Evolutionary conservation across 2,329 filamentous ascomycete genomes (phyloP).

Genomic region (Thermothelomyces thermophilus): DNA sequence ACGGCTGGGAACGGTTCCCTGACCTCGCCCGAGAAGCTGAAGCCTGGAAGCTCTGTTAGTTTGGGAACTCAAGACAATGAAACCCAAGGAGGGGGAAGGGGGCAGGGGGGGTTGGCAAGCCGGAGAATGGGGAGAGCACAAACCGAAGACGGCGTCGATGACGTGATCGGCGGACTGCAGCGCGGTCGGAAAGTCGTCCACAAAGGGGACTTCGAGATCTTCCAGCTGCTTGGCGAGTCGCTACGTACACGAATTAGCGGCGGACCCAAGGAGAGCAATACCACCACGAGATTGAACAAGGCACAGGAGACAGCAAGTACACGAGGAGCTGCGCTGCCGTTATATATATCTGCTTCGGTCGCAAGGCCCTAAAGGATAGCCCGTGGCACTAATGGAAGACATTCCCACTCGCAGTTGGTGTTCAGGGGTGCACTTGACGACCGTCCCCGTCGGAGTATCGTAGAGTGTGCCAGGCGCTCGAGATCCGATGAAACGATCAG

Average conservation of each 20-base stretch:
- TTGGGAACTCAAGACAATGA: not conserved
- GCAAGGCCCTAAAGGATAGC: not conserved
- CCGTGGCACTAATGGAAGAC: constrained; percentile 1
- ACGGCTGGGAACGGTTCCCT: constrained; percentile 85
- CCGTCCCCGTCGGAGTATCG: not conserved
- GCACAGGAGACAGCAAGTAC: constrained; percentile 15
- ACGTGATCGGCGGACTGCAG: constrained; percentile 68
- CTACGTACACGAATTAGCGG: constrained; percentile 39
- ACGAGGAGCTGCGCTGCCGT: constrained; percentile 14
- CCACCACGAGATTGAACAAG: constrained; percentile 7
- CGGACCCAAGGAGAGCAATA: not conserved
- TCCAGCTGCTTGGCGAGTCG: constrained; percentile 79
- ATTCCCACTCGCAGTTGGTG: not conserved
- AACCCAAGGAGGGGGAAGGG: constrained; percentile 11
- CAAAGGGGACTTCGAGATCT: constrained; percentile 76
- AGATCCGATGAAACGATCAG: no score
- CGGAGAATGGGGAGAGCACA: constrained; percentile 23
- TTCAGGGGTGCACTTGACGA: constrained; percentile 3
- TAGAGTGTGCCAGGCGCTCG: not conserved
- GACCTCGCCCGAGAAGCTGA: constrained; percentile 87
- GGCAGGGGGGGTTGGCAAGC: no score
- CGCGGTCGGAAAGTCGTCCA: constrained; percentile 66
- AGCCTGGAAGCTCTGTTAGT: constrained; percentile 54
- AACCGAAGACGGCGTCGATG: constrained; percentile 89
- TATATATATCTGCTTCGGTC: not conserved